Evolutionary conservation across 345 rosid species (phyloP).

Genomic region (Brassica rapa): DNA sequence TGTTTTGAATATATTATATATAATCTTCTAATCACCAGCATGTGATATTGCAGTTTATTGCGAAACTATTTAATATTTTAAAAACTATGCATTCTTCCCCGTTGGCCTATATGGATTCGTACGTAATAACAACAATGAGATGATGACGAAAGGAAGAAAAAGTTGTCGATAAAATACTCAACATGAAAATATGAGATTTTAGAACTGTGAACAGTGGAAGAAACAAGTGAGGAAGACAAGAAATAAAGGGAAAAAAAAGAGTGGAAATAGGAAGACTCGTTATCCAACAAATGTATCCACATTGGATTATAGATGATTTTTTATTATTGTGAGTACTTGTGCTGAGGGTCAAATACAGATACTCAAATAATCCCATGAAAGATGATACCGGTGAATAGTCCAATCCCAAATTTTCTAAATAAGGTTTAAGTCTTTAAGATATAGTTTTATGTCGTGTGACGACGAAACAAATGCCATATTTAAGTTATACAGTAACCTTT

Average conservation of each 20-base stretch:
- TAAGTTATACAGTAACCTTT: no score
- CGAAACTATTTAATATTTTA: background rate
- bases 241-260: background rate
- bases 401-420: no score
- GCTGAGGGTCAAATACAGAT: no score
- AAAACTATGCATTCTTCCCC: background rate
- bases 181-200: background rate
- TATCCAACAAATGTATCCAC: slow-evolving; percentile 27
- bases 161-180: background rate
- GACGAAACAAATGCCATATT: no score
- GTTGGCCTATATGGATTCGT: background rate
- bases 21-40: background rate
- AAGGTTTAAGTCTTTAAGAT: no score
- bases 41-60: background rate
- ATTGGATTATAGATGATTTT: background rate
- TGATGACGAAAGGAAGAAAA: background rate
- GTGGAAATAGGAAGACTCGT: slow-evolving; percentile 28
- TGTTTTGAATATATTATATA: no score
- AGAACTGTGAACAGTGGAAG: slow-evolving; percentile 5
- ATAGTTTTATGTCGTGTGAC: no score
- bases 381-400: no score
- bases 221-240: background rate
- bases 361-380: no score
- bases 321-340: no score
- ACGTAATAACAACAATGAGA: background rate